Percentiles rank a stretch among this genome's conserved stretches.
Evolutionary conservation across 495 filamentous ascomycete species (phyloP).

Genomic region (Aspergillus sparsus): DNA sequence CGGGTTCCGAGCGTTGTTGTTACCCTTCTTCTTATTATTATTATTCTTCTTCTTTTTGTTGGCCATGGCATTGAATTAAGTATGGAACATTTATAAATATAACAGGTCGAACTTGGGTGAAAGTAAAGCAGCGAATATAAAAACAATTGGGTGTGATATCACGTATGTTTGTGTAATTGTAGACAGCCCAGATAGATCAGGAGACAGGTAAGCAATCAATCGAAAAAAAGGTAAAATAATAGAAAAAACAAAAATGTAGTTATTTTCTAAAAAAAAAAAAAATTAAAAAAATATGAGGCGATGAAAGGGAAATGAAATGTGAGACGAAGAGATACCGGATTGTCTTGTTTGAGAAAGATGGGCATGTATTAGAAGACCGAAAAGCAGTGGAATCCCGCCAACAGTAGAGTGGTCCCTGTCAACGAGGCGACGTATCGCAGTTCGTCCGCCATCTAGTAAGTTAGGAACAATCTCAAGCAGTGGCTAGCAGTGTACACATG

Average conservation of each 20-base stretch:
- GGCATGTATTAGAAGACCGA: slow-evolving; percentile 36
- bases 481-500: not conserved
- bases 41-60: slow-evolving; percentile 34
- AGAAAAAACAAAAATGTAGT: slow-evolving; percentile 18
- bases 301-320: slow-evolving; percentile 26
- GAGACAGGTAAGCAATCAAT: slow-evolving; percentile 18
- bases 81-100: slow-evolving; percentile 33
- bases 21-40: slow-evolving; percentile 40
- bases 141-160: slow-evolving; percentile 34
- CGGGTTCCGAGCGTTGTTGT: slow-evolving; percentile 30
- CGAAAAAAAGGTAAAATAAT: slow-evolving; percentile 21
- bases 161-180: slow-evolving; percentile 33
- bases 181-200: slow-evolving; percentile 27
- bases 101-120: slow-evolving; percentile 27
- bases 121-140: slow-evolving; percentile 32
- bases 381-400: slow-evolving; percentile 24
- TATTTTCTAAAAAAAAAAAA: slow-evolving; percentile 14
- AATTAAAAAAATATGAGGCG: slow-evolving; percentile 30
- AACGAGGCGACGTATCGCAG: slow-evolving; percentile 48
- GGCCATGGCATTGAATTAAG: slow-evolving; percentile 42
- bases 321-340: slow-evolving; percentile 33
- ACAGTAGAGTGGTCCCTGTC: slow-evolving; percentile 21
- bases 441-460: slow-evolving; percentile 34
- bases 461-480: slow-evolving; percentile 31
- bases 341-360: slow-evolving; percentile 22